Evolutionary conservation across 148 eudicot genomes (phyloP), one percentile per base, ranked within the genome.

Genomic region (Cornus controversa): DNA sequence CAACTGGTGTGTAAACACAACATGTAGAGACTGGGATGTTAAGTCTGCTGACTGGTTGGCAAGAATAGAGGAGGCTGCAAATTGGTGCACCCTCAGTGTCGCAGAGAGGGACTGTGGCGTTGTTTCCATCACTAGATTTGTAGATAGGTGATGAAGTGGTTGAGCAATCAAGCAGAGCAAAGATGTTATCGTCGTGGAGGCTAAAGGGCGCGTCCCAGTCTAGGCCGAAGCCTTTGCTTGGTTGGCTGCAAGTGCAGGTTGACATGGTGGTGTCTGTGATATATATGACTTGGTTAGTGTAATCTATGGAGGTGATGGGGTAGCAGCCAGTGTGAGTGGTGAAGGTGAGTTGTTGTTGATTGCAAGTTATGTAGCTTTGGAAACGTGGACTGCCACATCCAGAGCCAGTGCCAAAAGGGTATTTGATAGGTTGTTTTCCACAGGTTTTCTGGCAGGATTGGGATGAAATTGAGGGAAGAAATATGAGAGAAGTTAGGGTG

Each of bases 341-440:
- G 74, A 91, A 85, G 24, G 84, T 81, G 75, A 93, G 94, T 70
- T 87, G 90, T 53, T 86, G 78, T 6, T 86, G 80, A 80, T 69
- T 81, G 84, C 98, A 95, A 23, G 81, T 80, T 22, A 93, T 36
- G 50, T 81, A 75, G 13, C 85, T 89, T 16, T 89, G 85, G 86
- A 91, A 95, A 22, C 96, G 86, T 2, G 92, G 94, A 76, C 91
- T 96, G 11, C 98, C 98, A 60, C 97, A 95, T 0, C 96, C 97
- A 0, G 87, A 85, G 40, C 90, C 87, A 10, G 89, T 87, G 23
- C 98, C 97, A 13, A 95, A 91, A 15, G 98, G 98, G 85, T 91
- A 95, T 37, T 82, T 89, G 76, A 95, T 83, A 31, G 86, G 91
- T 72, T 89, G 82, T 25, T 74, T 79, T 64, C 97, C 96, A 25